Evolutionary conservation across 352 stramenopile genomes (phyloP).

Genomic region (Globisporangium orthogonon): DNA sequence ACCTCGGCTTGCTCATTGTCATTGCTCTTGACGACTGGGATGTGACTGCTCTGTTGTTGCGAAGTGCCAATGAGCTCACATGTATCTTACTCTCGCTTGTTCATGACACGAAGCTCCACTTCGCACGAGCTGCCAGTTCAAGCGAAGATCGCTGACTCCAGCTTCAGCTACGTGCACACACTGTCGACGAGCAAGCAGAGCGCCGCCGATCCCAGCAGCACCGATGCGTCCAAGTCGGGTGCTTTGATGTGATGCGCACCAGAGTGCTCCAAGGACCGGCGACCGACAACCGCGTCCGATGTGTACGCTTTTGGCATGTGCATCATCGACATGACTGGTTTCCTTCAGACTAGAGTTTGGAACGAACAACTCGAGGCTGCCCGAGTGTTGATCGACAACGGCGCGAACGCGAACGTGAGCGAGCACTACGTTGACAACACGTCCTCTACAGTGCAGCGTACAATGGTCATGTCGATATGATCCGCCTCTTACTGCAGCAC

Average conservation of each 20-base stretch:
- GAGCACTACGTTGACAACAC: too few relatives aligned
- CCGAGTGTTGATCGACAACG: not conserved
- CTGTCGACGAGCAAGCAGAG: not conserved
- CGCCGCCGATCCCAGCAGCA: not conserved
- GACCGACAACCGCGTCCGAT: constrained; percentile 1
- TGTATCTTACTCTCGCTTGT: too few relatives aligned
- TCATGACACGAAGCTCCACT: too few relatives aligned
- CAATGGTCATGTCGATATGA: too few relatives aligned
- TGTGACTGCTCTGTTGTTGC: not conserved
- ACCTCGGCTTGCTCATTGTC: not conserved
- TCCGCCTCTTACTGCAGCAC: not conserved
- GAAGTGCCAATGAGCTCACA: too few relatives aligned
- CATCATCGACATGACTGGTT: not conserved
- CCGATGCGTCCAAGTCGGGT: not conserved
- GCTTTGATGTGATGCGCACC: not conserved
- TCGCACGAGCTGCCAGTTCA: too few relatives aligned
- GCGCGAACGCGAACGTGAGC: too few relatives aligned
- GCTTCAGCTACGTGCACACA: constrained; percentile 2
- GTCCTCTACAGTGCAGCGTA: too few relatives aligned
- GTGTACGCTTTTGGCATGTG: constrained; percentile 6
- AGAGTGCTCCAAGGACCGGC: not conserved
- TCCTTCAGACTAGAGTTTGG: not conserved
- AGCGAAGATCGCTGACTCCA: constrained; percentile 6
- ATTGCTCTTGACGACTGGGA: too few relatives aligned
- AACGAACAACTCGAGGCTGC: not conserved